Conservation (phyloP, 2,329 filamentous ascomycete species). For the Aspergillus amoenus region DNA sequence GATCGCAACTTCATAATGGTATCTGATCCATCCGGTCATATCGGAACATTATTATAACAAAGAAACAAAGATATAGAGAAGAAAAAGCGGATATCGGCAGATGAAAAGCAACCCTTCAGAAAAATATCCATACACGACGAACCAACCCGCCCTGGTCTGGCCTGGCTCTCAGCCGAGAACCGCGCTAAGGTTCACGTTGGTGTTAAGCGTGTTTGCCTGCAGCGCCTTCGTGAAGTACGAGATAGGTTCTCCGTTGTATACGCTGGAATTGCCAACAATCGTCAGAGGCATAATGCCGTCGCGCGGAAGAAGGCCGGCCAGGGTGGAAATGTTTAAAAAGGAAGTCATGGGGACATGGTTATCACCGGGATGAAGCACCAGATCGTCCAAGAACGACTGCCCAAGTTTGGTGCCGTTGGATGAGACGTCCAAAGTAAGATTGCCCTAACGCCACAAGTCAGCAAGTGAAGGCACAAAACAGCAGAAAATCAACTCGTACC, state of each 20-base stretch:
- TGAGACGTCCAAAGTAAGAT: conserved; percentile 56
- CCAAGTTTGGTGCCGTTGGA: conserved; percentile 51
- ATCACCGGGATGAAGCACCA: conserved; percentile 55
- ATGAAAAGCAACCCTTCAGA: background rate
- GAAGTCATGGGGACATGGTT: conserved; percentile 54
- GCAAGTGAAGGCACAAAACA: background rate
- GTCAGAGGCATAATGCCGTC: conserved; percentile 51
- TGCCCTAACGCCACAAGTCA: conserved; percentile 41
- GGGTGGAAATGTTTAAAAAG: conserved; percentile 45
- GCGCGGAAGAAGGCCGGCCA: conserved; percentile 23
- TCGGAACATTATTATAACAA: conserved; percentile 1
- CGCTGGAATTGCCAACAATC: conserved; percentile 50
- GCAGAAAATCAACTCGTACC: conserved; percentile 25
- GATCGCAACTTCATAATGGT: conserved; percentile 7
- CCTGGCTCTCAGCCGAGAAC: conserved; percentile 1
- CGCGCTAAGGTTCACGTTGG: conserved; percentile 43
- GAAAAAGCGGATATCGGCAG: background rate
- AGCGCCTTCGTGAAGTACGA: conserved; percentile 56
- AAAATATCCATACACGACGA: background rate
- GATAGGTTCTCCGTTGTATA: conserved; percentile 51
- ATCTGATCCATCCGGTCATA: conserved; percentile 1
- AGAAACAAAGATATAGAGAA: background rate
- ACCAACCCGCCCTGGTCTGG: background rate
- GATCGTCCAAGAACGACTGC: conserved; percentile 49
- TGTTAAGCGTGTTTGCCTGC: conserved; percentile 43